Evolutionary conservation across 169 alveolate genomes (phyloP).

Genomic region (Eimeria necatrix): DNA sequence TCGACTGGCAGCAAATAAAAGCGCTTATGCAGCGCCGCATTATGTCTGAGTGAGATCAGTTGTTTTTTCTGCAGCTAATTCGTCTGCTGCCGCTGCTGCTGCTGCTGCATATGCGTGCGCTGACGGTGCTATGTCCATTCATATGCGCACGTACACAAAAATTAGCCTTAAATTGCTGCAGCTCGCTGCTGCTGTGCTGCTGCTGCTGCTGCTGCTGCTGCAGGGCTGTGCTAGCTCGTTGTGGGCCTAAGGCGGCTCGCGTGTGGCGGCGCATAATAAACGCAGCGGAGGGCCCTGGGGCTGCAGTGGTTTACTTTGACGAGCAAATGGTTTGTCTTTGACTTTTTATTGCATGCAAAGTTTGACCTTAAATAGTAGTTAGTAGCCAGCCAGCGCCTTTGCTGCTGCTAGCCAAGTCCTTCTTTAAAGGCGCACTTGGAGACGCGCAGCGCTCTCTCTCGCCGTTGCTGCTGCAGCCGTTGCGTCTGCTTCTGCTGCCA

Average conservation of each 20-base stretch:
- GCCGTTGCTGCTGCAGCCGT: too few species aligned
- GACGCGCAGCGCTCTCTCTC: too few species aligned
- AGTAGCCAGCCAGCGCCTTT: too few species aligned
- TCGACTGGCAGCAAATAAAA: slow-evolving; percentile 31
- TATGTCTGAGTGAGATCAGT: slow-evolving; percentile 19
- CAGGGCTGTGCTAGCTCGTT: slow-evolving; percentile 67
- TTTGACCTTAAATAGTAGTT: too few species aligned
- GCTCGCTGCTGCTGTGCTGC: neutral
- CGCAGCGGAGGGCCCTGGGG: slow-evolving; percentile 4
- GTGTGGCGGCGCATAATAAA: slow-evolving; percentile 54
- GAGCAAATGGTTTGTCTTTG: slow-evolving; percentile 37
- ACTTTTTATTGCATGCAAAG: too few species aligned
- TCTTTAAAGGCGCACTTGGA: too few species aligned
- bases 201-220: neutral
- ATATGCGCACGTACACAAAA: neutral
- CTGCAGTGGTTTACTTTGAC: slow-evolving; percentile 6
- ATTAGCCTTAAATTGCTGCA: neutral
- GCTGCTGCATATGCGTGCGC: neutral
- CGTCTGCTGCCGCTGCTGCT: neutral
- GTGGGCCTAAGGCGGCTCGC: slow-evolving; percentile 67
- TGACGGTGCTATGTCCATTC: neutral
- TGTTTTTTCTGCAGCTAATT: neutral
- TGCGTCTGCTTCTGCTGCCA: too few species aligned
- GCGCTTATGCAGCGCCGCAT: slow-evolving; percentile 36
- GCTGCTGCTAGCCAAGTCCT: too few species aligned